A percentile compares a stretch with the other conserved stretches of the same genome.
Conservation (phyloP, 345 rosid species). For the Salix brachista region DNA sequence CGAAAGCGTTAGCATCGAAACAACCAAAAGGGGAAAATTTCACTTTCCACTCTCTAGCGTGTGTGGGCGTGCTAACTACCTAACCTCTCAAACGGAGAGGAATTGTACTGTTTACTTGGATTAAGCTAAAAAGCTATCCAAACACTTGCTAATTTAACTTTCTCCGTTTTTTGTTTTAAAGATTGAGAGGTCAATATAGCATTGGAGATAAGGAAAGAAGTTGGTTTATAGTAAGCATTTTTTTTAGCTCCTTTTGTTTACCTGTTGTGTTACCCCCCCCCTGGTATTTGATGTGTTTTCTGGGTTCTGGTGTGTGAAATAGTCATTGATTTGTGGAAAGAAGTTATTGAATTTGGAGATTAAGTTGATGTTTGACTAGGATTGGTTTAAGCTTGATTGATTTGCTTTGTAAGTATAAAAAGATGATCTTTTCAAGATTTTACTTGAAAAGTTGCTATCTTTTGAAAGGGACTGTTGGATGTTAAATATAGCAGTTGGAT, state of each 20-base stretch:
- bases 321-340: background rate
- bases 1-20: background rate
- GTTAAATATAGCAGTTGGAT: background rate
- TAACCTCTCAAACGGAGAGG: conserved; percentile 3
- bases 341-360: background rate
- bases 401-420: background rate
- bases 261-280: background rate
- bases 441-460: background rate
- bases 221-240: background rate
- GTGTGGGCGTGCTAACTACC: conserved; percentile 20
- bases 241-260: background rate
- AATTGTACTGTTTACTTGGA: conserved; percentile 26
- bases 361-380: background rate
- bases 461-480: background rate
- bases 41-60: background rate
- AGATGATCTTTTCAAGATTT: background rate
- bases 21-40: background rate
- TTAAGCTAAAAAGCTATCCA: conserved; percentile 30
- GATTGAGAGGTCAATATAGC: background rate
- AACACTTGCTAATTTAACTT: conserved; percentile 24
- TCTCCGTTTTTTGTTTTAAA: background rate
- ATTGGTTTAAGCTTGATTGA: background rate
- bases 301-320: background rate
- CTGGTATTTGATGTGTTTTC: background rate
- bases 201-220: background rate